Percentiles rank a stretch among this genome's conserved stretches.
Evolutionary conservation across 768 basidiomycete genomes (phyloP).

Genomic region (Tylopilus rubrobrunneus): DNA sequence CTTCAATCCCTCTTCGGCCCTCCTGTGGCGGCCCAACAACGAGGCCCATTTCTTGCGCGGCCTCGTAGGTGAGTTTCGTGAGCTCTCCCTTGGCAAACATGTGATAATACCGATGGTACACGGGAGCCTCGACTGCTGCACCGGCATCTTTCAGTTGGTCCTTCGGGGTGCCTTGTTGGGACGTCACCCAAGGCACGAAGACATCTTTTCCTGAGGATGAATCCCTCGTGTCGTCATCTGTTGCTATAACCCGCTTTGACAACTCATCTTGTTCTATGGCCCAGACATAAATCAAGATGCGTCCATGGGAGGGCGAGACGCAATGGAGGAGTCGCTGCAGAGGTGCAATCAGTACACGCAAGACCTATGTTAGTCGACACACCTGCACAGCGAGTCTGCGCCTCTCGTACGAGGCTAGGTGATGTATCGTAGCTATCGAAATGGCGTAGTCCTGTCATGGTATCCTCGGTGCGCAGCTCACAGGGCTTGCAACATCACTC

Average conservation of each 20-base stretch:
- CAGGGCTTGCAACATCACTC: constrained; percentile 26
- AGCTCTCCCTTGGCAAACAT: constrained; percentile 89
- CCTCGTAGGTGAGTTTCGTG: constrained; percentile 51
- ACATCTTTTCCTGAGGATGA: constrained; percentile 64
- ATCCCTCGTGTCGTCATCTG: constrained; percentile 10
- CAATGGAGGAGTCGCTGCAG: constrained; percentile 57
- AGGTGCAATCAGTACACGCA: neutral
- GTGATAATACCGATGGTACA: constrained; percentile 92
- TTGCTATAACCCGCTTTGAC: constrained; percentile 67
- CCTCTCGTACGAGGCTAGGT: constrained; percentile 77
- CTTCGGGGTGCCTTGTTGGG: constrained; percentile 29
- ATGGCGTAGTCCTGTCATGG: constrained; percentile 85
- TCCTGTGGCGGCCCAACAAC: constrained; percentile 39
- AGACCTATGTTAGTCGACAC: constrained; percentile 7
- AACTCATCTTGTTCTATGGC: constrained; percentile 87
- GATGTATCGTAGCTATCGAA: constrained; percentile 97
- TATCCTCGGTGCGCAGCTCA: neutral
- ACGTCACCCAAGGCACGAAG: constrained; percentile 84
- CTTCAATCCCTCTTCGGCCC: constrained; percentile 49
- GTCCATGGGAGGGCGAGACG: constrained; percentile 67
- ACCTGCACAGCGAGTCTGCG: constrained; percentile 75
- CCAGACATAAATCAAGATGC: constrained; percentile 94
- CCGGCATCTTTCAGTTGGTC: neutral
- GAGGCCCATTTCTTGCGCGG: constrained; percentile 57
- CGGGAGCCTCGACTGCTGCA: constrained; percentile 22